Base-by-base conservation (phyloP, 345 rosid species). In the Populus pruinosa region DNA sequence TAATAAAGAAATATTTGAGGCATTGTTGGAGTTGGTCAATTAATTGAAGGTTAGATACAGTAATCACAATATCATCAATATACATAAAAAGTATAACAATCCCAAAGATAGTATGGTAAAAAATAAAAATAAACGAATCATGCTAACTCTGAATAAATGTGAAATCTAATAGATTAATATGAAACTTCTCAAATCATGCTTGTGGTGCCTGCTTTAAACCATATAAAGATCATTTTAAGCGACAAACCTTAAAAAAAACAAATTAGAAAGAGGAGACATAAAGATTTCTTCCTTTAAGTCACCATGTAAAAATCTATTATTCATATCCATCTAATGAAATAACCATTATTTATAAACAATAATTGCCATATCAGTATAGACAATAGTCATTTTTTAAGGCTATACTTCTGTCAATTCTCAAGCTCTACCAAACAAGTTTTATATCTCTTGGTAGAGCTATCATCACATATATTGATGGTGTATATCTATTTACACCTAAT, bases 81-180 rank as follows among this genome's bases (percentile, higher is more conserved):
- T 0, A 6, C 39, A 36, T 8, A 6, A 36, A 0, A 50, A 16
- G 21, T 16, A 50, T 17, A 17, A 50, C 18, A 2, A 50, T 50
- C 56, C 55, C 1, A 0, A 36, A 0, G 49, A 1, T 3, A 5
- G 0, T 17, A 1, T 3, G 1, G 20, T 2, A 5, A 17, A 16
- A 17, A 49, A 5, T 0, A 25, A 25, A 4, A 4, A 35, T 0
- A 35, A 0, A 31, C 0, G 38, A 35, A 35, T 35, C 38, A 49
- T 17, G 3, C 18, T 1, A 2, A 14, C 6, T 49, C 1, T 50
- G 6, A 50, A 17, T 50, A 50, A 17, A 33, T 33, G 4, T 33
- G 35, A 49, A 49, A 49, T 17, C 5, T 35, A 16, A 2, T 49
- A 49, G 7, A 17, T 7, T 16, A 2, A 21, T 49, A 49, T 2